Evolutionary conservation across 805 yeast species (phyloP), one percentile per base, ranked within the genome.

Genomic region (Starmerella floricola): DNA sequence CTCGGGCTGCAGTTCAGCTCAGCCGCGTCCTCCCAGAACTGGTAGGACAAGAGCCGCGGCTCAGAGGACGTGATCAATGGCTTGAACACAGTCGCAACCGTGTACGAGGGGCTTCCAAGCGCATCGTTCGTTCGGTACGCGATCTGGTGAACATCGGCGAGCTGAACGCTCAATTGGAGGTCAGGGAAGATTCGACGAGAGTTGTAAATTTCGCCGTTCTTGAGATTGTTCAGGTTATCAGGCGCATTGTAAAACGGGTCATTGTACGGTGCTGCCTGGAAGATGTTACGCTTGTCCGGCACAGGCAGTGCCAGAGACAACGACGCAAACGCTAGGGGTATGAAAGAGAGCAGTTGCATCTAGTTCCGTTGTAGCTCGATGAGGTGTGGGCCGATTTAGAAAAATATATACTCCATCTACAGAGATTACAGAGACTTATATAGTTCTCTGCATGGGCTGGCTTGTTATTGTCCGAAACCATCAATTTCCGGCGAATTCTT

Each of bases 1-100:
- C 58, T 54, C 12, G 61, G 61, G 21, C 56, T 55, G 42, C 60
- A 56, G 31, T 49, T 49, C 29, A 51, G 38, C 37, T 43, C 48
- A 15, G 49, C 44, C 11, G 59, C 41, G 38, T 57, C 61, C 41
- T 55, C 57, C 32, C 48, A 48, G 28, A 48, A 34, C 37, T 53
- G 54, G 41, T 47, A 55, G 6, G 43, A 40, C 24, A 40, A 19
- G 11, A 40, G 30, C 20, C 20, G 19, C 19, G 38, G 34, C 11
- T 40, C 34, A 11, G 10, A 6, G 19, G 23, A 20, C n/a, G 33
- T 21, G 28, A 27, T 37, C 2, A 28, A 13, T n/a, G 48, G 50
- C 18, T 33, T 30, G 32, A 44, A 39, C 8, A 47, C 40, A 13
- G 51, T 47, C 3, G 48, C 45, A 10, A 49, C 35, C n/a, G 41